Base-by-base conservation (phyloP, 371 early-diverging fungal genomes). In the Aphelidium insulamus region DNA sequence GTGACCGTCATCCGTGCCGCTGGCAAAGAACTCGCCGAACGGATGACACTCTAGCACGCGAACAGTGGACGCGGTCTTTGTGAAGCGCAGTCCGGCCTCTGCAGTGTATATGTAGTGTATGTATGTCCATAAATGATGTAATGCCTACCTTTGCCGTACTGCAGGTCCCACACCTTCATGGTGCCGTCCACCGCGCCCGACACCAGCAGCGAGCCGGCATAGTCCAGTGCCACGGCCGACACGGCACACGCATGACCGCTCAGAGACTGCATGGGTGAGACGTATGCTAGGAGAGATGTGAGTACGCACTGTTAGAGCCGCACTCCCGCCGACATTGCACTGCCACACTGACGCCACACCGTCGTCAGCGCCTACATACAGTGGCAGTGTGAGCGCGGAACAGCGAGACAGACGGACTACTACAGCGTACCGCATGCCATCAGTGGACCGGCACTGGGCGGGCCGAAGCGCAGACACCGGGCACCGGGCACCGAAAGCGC, bases 21-120 rank as follows among this genome's bases (percentile, higher is more conserved):
- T 64, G 0, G 69, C 72, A 39, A 70, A 67, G 37, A 65, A 69
- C 24, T 67, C 59, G 9, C 68, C 66, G 45, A 66, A 69, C 0
- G 62, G 65, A 36, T 64, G 60, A 39, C 65, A 64, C 33, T 65
- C 61, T 12, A 72, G 51, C 20, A 45, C 44, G 1, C 47, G 50
- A 1, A 57, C 51, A 19, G 46, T 41, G 28, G 49, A 41, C 28
- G 36, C 9, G 7, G 26, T 27, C 15, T 18, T 28, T 21, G 5
- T 34, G 14, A 35, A 9, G 2, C 34, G 5, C 18, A 7, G 17
- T 32, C 5, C 11, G 2, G 20, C 30, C 26, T 21, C 27, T 21
- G 2, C 21, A 7, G 19, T n/a, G 20, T 39, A 40, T 12, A 39
- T 14, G 12, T 16, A 28, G 21, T 3, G 5, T 12, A 12, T 6